Conservation (phyloP, 352 stramenopile species). For the Phytophthora syringae region DNA sequence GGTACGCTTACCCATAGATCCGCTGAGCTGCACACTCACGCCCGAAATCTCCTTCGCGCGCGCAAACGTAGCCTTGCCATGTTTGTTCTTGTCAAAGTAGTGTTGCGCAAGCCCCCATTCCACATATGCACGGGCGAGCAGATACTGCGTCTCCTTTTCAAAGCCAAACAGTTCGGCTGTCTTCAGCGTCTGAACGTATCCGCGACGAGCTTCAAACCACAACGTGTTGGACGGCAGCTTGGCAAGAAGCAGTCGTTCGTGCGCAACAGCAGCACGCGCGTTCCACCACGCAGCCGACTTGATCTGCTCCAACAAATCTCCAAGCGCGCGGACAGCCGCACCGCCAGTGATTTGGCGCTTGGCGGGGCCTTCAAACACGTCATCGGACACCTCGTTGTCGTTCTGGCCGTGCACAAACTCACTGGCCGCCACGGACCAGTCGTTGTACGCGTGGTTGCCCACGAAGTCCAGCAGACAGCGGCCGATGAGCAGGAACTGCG, state of each 20-base stretch:
- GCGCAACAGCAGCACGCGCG: conserved; percentile 69
- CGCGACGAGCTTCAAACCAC: conserved; percentile 75
- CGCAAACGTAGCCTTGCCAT: conserved; percentile 91
- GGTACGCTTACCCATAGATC: conserved; percentile 93
- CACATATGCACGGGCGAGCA: conserved; percentile 82
- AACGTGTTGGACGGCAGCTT: conserved; percentile 76
- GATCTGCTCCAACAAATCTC: conserved; percentile 40
- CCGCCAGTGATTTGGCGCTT: conserved; percentile 38
- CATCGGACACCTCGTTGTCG: conserved; percentile 53
- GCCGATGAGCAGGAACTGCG: conserved; percentile 67
- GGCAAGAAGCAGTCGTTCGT: conserved; percentile 71
- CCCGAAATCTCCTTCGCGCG: conserved; percentile 83
- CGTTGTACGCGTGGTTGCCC: conserved; percentile 60
- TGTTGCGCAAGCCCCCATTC: conserved; percentile 94
- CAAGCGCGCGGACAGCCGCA: conserved; percentile 30
- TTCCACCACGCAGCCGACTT: conserved; percentile 78
- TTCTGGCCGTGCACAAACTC: conserved; percentile 40
- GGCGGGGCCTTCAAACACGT: conserved; percentile 35
- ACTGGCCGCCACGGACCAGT: conserved; percentile 67
- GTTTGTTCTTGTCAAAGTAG: conserved; percentile 92
- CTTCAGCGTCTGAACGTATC: conserved; percentile 58
- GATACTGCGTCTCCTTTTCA: conserved; percentile 55
- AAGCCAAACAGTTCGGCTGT: conserved; percentile 43
- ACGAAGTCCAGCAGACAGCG: conserved; percentile 73
- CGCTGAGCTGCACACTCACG: conserved; percentile 90